phyloP scores from a whole-genome alignment of 164 flowering plant genomes.

The Umbilicus rupestris region DNA sequence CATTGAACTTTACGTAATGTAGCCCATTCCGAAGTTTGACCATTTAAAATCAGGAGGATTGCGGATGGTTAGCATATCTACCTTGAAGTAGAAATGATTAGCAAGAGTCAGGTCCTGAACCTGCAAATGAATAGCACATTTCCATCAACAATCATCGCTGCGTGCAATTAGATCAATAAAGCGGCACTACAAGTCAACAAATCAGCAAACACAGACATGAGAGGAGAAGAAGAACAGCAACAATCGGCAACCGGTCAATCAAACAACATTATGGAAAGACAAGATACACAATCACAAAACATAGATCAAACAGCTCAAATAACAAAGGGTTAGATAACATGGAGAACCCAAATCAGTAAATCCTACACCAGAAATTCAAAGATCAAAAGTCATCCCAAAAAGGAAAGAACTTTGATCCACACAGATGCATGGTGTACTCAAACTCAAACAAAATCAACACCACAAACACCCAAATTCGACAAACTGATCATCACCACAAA shows the following conservation, averaged over 20 bases:
- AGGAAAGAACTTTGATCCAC: neutral
- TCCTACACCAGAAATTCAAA: neutral
- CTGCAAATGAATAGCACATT: constrained; percentile 1
- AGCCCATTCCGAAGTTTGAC: neutral
- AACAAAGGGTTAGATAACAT: neutral
- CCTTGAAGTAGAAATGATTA: neutral
- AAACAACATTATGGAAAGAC: neutral
- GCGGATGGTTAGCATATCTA: neutral
- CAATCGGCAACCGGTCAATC: neutral
- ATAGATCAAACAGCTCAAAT: neutral
- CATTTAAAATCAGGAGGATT: neutral
- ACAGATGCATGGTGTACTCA: neutral
- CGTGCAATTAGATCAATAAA: neutral
- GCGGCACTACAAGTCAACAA: neutral
- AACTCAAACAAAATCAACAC: neutral
- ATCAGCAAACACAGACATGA: neutral
- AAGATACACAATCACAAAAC: neutral
- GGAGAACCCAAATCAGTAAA: neutral
- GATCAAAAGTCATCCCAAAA: neutral
- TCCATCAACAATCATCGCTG: neutral
- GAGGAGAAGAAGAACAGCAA: neutral
- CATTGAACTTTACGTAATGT: too few species aligned
- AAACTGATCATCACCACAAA: neutral
- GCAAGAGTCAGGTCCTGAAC: neutral
- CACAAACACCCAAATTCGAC: neutral